Evolutionary conservation across 1,139 yeast genomes (phyloP).

Genomic region (Kodamaea derodonti): DNA sequence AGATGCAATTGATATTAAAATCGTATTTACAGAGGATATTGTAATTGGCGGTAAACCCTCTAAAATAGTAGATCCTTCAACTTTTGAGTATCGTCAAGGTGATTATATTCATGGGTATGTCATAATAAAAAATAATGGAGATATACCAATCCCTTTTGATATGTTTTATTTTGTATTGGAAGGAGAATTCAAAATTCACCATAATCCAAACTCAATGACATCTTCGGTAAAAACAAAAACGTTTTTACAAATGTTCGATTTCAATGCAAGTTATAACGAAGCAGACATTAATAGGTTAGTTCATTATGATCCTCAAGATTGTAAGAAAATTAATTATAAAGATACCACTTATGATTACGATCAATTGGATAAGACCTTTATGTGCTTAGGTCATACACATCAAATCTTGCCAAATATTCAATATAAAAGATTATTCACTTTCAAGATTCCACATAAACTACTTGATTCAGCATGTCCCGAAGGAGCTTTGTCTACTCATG

Average conservation of each 20-base stretch:
- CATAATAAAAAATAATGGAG: conserved; percentile 24
- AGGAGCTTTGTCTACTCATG: conserved; percentile 13
- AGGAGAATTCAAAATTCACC: conserved; percentile 16
- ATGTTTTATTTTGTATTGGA: conserved; percentile 43
- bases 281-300: conserved; percentile 26
- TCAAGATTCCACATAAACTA: conserved; percentile 19
- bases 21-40: conserved; percentile 18
- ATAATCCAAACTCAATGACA: conserved; percentile 12
- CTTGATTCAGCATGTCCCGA: conserved; percentile 20
- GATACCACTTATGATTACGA: conserved; percentile 12
- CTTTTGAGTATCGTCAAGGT: conserved; percentile 38
- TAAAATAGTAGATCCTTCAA: conserved; percentile 31
- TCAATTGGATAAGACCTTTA: conserved; percentile 25
- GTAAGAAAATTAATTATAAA: not conserved
- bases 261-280: conserved; percentile 36
- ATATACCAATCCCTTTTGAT: conserved; percentile 30
- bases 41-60: conserved; percentile 6
- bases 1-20: conserved; percentile 24
- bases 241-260: conserved; percentile 44
- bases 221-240: conserved; percentile 12
- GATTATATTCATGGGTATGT: conserved; percentile 39
- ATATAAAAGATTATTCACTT: conserved; percentile 19
- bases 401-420: conserved; percentile 7
- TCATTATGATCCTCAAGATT: not conserved
- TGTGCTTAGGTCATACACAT: conserved; percentile 9